Conservation (phyloP, 1,284 basidiomycete species). For the Trametes hirsuta region DNA sequence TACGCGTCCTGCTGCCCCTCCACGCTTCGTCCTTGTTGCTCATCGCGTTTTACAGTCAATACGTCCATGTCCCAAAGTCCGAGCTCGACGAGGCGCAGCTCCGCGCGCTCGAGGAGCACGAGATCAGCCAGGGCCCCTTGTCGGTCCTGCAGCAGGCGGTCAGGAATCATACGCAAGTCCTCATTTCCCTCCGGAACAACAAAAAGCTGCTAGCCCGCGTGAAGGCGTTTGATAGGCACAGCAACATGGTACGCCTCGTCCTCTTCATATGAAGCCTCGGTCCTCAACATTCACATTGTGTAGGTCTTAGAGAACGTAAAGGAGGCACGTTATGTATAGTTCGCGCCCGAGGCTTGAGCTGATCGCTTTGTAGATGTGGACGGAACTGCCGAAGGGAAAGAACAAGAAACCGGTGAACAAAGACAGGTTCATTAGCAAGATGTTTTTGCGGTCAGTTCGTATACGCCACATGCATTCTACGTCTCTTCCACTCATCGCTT, state of each 20-base stretch:
- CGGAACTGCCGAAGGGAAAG: constrained; percentile 96
- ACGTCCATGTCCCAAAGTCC: constrained; percentile 94
- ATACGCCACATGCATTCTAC: neutral
- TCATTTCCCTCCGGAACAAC: constrained; percentile 98
- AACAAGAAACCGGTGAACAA: constrained; percentile 99
- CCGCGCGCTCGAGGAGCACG: constrained; percentile 94
- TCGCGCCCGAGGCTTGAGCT: constrained; percentile 4
- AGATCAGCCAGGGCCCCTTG: constrained; percentile 95
- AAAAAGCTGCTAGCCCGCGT: constrained; percentile 97
- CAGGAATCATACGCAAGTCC: constrained; percentile 96
- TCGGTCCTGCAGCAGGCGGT: constrained; percentile 99
- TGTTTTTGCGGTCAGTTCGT: constrained; percentile 78
- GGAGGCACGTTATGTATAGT: constrained; percentile 59
- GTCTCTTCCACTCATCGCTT: neutral
- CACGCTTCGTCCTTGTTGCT: neutral
- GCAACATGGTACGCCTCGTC: constrained; percentile 86
- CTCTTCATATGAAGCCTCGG: neutral
- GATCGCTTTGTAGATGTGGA: constrained; percentile 85
- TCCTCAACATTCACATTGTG: neutral
- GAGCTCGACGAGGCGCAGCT: constrained; percentile 98
- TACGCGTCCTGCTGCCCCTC: constrained; percentile 17
- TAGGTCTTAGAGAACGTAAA: constrained; percentile 97
- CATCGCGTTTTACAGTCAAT: constrained; percentile 68
- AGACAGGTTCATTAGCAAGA: constrained; percentile 99
- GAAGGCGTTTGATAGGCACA: constrained; percentile 98